Base-by-base conservation (phyloP, 1,139 yeast genomes). In the Kodamaea sp. region DNA sequence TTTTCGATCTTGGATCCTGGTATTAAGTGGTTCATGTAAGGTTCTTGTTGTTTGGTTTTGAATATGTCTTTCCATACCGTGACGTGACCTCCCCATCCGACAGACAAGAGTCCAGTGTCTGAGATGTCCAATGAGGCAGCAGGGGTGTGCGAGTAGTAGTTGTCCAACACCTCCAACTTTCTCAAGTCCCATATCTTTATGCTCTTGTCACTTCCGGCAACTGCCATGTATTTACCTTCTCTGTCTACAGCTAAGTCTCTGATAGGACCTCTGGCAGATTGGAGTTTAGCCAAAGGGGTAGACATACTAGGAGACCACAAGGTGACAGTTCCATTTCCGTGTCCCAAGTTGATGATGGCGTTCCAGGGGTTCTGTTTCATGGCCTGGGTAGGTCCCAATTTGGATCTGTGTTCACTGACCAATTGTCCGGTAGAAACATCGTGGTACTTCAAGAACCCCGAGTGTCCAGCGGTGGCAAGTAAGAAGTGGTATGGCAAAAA, bases 351-450 rank as follows among this genome's bases (percentile, higher is more conserved):
- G 68, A 90, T 78, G 7, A 92, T 87, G 0, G 97, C 98, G 56
- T 94, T 94, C 84, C 95, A 87, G 2, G 96, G 95, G 56, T 92
- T 94, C 48, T 87, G 96, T 34, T 83, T 71, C 89, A 90, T 78
- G 7, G 94, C 76, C 33, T 80, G 81, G 0, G 96, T 86, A 9
- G 97, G 95, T 0, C 98, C 99, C 42, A 87, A 61, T 57, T 85
- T 88, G 8, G 97, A 89, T 53, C 92, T 74, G 27, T 81, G 66
- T 57, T 92, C 97, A 31, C 90, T 73, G 1, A 90, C 92, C 28
- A 89, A 65, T 32, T 73, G 76, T 41, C 99, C 99, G 0, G 98
- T 92, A 3, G 96, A 83, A 2, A 90, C 95, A 61, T 94, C 99
- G 52, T 90, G 97, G 59, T 88, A 94, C 59, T 87, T 87, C 42